A percentile compares a stretch with the other conserved stretches of the same genome.
Evolutionary conservation across 306 rosid species (phyloP).

Genomic region (Begonia fuchsioides): DNA sequence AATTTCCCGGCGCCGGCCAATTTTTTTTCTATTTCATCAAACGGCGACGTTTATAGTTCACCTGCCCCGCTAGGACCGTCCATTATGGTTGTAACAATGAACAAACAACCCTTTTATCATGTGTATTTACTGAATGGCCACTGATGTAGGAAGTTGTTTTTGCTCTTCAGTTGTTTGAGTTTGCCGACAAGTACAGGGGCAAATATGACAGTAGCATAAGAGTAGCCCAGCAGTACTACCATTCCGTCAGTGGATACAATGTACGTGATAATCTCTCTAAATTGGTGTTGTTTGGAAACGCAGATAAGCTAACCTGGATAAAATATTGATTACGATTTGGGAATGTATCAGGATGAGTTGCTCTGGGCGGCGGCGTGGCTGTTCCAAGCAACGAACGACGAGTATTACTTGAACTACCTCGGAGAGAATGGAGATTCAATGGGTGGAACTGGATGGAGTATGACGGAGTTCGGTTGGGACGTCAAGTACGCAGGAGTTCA

Average conservation of each 20-base stretch:
- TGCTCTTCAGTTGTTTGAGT: constrained; percentile 57
- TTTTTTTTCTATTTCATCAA: too few relatives aligned
- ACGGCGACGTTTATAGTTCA: too few relatives aligned
- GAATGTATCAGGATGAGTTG: constrained; percentile 55
- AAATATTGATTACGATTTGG: neutral
- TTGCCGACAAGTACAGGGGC: constrained; percentile 97
- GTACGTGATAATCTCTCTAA: constrained; percentile 20
- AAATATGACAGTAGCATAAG: constrained; percentile 90
- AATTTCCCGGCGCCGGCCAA: too few relatives aligned
- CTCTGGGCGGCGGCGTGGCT: constrained; percentile 99
- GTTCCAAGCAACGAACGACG: constrained; percentile 69
- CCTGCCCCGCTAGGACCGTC: too few relatives aligned
- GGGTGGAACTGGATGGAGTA: constrained; percentile 98
- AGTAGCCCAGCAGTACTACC: constrained; percentile 78
- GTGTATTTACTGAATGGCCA: too few relatives aligned
- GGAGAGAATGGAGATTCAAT: constrained; percentile 71
- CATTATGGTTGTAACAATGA: too few relatives aligned
- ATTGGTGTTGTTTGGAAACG: neutral
- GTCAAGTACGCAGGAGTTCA: constrained; percentile 95
- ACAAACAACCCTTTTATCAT: too few relatives aligned
- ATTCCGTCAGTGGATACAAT: constrained; percentile 81
- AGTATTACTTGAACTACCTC: constrained; percentile 77
- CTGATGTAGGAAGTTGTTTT: too few relatives aligned
- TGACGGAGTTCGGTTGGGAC: constrained; percentile 96
- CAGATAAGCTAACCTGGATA: neutral